These are phyloP conservation scores for Ceratobasidium papillatum DNA, from an alignment of 1,284 basidiomycete species.

Conservation along the genomic window DNA sequence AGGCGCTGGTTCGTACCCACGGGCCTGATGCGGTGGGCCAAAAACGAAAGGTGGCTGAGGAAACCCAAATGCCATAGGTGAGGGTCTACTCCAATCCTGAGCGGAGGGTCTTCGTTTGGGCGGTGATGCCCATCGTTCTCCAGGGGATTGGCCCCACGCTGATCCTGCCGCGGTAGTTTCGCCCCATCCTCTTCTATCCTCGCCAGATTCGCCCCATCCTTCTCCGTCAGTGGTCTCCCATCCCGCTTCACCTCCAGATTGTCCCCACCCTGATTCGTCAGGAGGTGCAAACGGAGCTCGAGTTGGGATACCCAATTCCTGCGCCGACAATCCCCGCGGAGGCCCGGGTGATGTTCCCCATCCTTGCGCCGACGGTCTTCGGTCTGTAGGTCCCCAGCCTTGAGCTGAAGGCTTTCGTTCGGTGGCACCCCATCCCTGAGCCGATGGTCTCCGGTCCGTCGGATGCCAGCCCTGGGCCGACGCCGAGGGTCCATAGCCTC, in stretches of 20 bases:
- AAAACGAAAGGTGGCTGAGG: not conserved
- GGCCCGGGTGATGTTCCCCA: too few species aligned
- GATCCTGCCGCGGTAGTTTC: not conserved
- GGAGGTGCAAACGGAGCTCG: not conserved
- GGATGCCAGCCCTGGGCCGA: not conserved
- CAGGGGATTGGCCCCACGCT: not conserved
- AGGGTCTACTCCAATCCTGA: not conserved
- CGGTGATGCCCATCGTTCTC: not conserved
- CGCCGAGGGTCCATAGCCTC: slow-evolving; percentile 4
- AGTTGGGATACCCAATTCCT: not conserved
- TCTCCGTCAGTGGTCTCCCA: too few species aligned
- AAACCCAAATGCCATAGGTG: not conserved
- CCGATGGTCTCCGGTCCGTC: not conserved
- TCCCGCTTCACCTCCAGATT: too few species aligned
- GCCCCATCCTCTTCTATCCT: not conserved
- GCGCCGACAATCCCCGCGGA: not conserved
- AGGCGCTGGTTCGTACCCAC: not conserved
- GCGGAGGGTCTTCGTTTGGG: not conserved
- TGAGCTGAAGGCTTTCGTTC: not conserved
- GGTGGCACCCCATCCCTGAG: not conserved
- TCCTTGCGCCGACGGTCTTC: not conserved
- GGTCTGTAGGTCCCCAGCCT: not conserved
- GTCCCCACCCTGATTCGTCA: not conserved
- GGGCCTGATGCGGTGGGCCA: not conserved
- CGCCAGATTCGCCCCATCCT: not conserved